Evolutionary conservation across 129 eudicot species (phyloP).

Genomic region (Erigeron canadensis): DNA sequence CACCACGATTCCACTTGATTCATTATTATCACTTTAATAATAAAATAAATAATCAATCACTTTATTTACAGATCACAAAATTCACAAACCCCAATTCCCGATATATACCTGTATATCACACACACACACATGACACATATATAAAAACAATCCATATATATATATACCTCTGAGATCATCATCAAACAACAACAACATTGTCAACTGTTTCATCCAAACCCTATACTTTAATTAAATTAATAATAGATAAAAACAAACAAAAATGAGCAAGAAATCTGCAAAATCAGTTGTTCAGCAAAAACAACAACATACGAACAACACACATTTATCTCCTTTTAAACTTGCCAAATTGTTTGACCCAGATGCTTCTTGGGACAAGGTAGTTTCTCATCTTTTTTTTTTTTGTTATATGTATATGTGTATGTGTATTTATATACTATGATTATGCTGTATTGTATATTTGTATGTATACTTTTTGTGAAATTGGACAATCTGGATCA

Average conservation of each 20-base stretch:
- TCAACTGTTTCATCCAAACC: not conserved
- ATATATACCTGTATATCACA: no score
- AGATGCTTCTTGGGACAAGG: conserved; percentile 94
- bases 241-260: conserved; percentile 2
- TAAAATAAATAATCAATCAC: no score
- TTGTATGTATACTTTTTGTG: not conserved
- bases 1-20: no score
- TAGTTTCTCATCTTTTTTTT: conserved; percentile 1
- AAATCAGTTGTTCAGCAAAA: conserved; percentile 32
- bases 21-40: no score
- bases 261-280: conserved; percentile 47
- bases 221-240: not conserved
- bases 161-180: no score
- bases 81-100: no score
- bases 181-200: not conserved
- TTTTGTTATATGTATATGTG: not conserved
- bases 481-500: conserved; percentile 2
- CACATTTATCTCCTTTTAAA: conserved; percentile 65
- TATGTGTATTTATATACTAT: not conserved
- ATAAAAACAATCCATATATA: no score
- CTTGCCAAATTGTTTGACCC: conserved; percentile 76
- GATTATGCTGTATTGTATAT: not conserved
- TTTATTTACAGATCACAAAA: no score
- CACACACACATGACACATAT: no score
- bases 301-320: conserved; percentile 47